Conservation (phyloP, 1,284 basidiomycete species). For the Melampsora larici-populina region DNA sequence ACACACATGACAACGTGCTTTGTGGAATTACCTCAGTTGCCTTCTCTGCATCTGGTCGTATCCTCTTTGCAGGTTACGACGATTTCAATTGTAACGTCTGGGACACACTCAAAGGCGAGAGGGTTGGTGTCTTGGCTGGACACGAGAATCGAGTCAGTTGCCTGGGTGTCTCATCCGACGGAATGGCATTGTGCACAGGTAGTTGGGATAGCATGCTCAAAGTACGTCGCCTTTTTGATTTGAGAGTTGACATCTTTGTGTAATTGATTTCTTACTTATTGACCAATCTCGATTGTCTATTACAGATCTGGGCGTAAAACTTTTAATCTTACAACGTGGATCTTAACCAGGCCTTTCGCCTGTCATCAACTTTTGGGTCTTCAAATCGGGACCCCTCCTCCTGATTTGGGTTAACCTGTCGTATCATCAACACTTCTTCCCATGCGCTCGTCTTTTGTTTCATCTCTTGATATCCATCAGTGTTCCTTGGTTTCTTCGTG, state of each 20-base stretch:
- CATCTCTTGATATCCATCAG: no score
- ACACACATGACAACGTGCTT: slow-evolving; percentile 96
- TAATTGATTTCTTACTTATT: background rate
- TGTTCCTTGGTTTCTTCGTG: no score
- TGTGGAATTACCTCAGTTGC: slow-evolving; percentile 98
- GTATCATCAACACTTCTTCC: no score
- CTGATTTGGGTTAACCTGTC: no score
- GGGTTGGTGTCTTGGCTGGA: slow-evolving; percentile 90
- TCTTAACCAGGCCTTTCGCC: no score
- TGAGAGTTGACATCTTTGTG: background rate
- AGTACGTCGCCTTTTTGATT: slow-evolving; percentile 61
- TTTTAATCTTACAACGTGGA: background rate
- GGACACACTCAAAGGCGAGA: slow-evolving; percentile 97
- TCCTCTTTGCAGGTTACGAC: slow-evolving; percentile 97
- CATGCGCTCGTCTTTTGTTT: no score
- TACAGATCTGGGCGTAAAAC: background rate
- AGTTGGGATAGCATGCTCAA: slow-evolving; percentile 95
- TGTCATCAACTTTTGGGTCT: no score
- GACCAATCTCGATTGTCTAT: background rate
- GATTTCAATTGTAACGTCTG: slow-evolving; percentile 99
- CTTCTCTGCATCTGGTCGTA: slow-evolving; percentile 92
- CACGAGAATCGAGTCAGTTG: slow-evolving; percentile 98
- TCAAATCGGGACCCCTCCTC: no score
- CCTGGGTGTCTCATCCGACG: slow-evolving; percentile 89
- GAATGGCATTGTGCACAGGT: slow-evolving; percentile 96